Conservation (phyloP, 352 stramenopile genomes). For the Pythium dissotocum region DNA sequence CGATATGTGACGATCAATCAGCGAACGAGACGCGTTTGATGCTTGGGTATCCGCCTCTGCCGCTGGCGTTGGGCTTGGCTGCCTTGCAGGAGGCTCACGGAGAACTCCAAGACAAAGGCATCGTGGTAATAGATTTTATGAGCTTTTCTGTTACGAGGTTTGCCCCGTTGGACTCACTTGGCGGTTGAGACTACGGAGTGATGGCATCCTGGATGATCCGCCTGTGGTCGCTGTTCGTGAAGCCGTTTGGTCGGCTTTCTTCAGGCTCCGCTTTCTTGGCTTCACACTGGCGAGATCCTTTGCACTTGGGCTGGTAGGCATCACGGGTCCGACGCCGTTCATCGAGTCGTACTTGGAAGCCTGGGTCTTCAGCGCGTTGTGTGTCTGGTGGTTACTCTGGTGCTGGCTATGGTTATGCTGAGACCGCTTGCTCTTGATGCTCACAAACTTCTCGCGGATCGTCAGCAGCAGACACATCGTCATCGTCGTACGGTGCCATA, state of each 20-base stretch:
- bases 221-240: background rate
- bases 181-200: background rate
- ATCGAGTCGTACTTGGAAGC: background rate
- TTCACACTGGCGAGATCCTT: background rate
- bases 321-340: background rate
- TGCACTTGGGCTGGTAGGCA: background rate
- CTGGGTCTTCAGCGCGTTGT: background rate
- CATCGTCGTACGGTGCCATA: constrained; percentile 21
- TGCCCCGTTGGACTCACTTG: background rate
- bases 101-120: no score
- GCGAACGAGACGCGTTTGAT: no score
- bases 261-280: background rate
- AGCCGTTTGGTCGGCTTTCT: background rate
- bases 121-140: no score
- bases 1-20: no score
- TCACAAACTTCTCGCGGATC: constrained; percentile 4
- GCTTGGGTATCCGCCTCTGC: no score
- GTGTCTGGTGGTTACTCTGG: background rate
- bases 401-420: background rate
- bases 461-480: constrained; percentile 15
- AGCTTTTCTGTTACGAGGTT: no score
- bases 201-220: background rate
- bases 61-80: no score
- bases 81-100: no score
- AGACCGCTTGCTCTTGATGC: background rate